Conservation (phyloP, 805 yeast species). For the Wickerhamiella sorbophila region DNA sequence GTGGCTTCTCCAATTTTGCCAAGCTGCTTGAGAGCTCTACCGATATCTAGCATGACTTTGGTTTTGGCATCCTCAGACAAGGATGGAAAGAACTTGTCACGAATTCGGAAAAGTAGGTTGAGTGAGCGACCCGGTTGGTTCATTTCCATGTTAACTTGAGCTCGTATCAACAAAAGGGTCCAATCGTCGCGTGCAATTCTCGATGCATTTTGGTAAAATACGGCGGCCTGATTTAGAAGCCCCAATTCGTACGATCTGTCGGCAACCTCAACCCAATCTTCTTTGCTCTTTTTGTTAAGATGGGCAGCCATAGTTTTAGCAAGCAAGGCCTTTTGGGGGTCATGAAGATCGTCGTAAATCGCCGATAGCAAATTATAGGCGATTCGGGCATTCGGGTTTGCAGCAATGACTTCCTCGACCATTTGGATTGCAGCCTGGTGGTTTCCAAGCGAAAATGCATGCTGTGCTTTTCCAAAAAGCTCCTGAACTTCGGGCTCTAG, state of each 20-base stretch:
- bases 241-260: slow-evolving; percentile 64
- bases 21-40: slow-evolving; percentile 11
- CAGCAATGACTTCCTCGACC: slow-evolving; percentile 22
- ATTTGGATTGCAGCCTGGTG: slow-evolving; percentile 20
- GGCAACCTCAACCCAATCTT: slow-evolving; percentile 80
- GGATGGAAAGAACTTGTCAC: slow-evolving; percentile 10
- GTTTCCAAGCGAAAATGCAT: slow-evolving; percentile 14
- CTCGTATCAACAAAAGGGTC: slow-evolving; percentile 67
- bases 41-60: slow-evolving; percentile 18
- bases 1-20: slow-evolving; percentile 15
- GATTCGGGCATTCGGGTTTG: slow-evolving; percentile 19
- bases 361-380: slow-evolving; percentile 22
- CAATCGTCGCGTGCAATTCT: slow-evolving; percentile 75
- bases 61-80: slow-evolving; percentile 14
- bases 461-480: slow-evolving; percentile 15
- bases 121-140: slow-evolving; percentile 19
- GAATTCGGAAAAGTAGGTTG: slow-evolving; percentile 16
- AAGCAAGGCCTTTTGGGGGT: slow-evolving; percentile 23
- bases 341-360: slow-evolving; percentile 38
- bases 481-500: slow-evolving; percentile 17
- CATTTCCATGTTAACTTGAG: slow-evolving; percentile 21
- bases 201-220: slow-evolving; percentile 66
- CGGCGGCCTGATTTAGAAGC: slow-evolving; percentile 37
- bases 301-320: slow-evolving; percentile 42
- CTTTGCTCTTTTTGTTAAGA: slow-evolving; percentile 55